Conservation (phyloP, 495 filamentous ascomycete species). For the Aspergillus leporis region DNA sequence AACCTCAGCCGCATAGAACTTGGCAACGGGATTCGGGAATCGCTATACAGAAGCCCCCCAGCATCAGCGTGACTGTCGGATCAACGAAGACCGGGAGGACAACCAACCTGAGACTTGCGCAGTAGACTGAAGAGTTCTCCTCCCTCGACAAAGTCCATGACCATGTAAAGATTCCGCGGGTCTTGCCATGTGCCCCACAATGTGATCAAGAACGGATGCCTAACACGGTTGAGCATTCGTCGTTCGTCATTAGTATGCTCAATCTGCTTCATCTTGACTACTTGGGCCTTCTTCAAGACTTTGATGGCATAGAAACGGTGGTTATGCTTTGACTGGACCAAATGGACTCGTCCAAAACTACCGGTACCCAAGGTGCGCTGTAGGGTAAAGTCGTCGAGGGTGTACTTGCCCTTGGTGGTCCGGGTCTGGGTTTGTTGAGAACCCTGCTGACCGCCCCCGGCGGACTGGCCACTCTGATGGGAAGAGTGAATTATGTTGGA, state of each 20-base stretch:
- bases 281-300: constrained; percentile 96
- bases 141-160: constrained; percentile 99
- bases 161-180: constrained; percentile 95
- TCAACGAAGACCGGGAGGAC: neutral
- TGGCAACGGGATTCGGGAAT: constrained; percentile 97
- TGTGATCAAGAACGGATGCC: constrained; percentile 96
- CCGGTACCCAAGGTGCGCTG: constrained; percentile 92
- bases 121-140: constrained; percentile 95
- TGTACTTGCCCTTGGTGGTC: constrained; percentile 97
- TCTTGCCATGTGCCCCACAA: constrained; percentile 99
- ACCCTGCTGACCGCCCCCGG: constrained; percentile 7
- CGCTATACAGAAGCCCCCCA: constrained; percentile 56
- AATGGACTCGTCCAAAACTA: constrained; percentile 93
- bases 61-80: neutral
- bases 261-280: constrained; percentile 99
- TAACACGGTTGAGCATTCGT: constrained; percentile 89
- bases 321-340: constrained; percentile 97
- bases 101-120: constrained; percentile 90
- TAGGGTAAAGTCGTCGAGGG: constrained; percentile 82
- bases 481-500: constrained; percentile 43
- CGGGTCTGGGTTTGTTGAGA: constrained; percentile 41
- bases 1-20: constrained; percentile 98
- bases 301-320: constrained; percentile 97
- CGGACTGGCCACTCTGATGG: constrained; percentile 26
- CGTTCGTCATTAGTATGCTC: constrained; percentile 99